Evolutionary conservation across 495 filamentous ascomycete species (phyloP), one percentile per base, ranked within the genome.

Genomic region (Penicillium steckii): DNA sequence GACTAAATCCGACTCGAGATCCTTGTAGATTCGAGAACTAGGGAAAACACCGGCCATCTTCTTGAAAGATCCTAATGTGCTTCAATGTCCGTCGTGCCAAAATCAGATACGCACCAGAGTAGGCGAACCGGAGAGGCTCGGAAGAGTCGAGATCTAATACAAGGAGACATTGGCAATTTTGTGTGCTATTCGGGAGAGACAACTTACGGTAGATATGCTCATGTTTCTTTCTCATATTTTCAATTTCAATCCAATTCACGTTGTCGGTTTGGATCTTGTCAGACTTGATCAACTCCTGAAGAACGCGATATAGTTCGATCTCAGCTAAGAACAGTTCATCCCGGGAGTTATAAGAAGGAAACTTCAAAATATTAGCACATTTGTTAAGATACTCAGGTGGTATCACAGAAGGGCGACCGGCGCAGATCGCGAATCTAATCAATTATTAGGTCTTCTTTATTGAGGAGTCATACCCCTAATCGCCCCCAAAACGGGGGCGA

Each of bases 101-200:
- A n/a, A 60, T 60, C 22, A 60, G 26, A 40, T 49, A 55, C 10
- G 57, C 23, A 21, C 57, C 55, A 5, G 48, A 60, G 42, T 60
- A 60, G 9, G 57, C 57, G 27, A 60, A 60, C 2, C 57, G 52
- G 24, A 60, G 41, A 0, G 57, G 57, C 19, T 60, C 57, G 1
- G 57, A 60, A 4, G 57, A 60, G 21, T 60, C 57, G 19, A 60
- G 57, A n/a, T 60, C 57, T n/a, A n/a, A n/a, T 59, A 19, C 7
- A 42, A 17, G 8, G 1, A 21, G 5, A 38, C 17, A 29, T 40
- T 10, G 25, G 1, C 6, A 38, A 52, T 15, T 33, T 2, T 10
- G 8, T 33, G 9, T 46, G 6, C 19, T 2, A 3, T 18, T 19
- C 6, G 13, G 26, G 7, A 21, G 12, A 15, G 13, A 24, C 10